Base-by-base conservation (phyloP, 768 basidiomycete genomes). In the Crucibulum laeve region DNA sequence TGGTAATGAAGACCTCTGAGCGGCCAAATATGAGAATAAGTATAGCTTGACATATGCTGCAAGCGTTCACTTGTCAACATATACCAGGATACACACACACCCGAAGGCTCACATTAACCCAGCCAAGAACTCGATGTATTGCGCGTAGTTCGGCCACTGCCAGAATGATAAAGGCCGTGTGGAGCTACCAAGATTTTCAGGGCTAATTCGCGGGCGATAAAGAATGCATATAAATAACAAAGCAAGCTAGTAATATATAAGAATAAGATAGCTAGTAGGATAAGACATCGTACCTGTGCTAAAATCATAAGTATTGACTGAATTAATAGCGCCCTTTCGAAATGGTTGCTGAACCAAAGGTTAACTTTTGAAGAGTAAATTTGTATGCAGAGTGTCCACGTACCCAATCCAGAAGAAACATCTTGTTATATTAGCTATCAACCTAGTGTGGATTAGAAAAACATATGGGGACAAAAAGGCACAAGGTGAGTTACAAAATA, bases 371-470 rank as follows among this genome's bases (percentile, higher is more conserved):
- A 50, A 26, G 18, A 13, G 19, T n/a, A 22, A 21, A 26, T 14
- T 7, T 23, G 32, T 6, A 42, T 19, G 13, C 26, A 19, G 10
- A 32, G 15, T 3, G 10, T 22, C 35, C 37, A 50, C 64, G 22
- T 49, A 75, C 72, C 90, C 90, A 25, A 92, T 65, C 90, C 90
- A 92, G 65, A 91, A 92, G 71, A 91, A 92, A 61, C 90, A 92
- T 55, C 90, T 75, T 19, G 85, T 84, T 42, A 91, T 89, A 61
- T 92, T 92, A 39, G 89, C 87, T 46, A 87, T 71, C 24, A 91
- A 69, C 52, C 87, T 89, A 49, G 21, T 6, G 25, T 15, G 45
- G 26, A 33, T 33, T 30, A 44, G 11, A 5, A 33, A 28, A 25
- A 22, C 18, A 23, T 14, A 15, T 24, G 19, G 18, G 25, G 32